Evolutionary conservation across 2,329 filamentous ascomycete genomes (phyloP), one percentile per base, ranked within the genome.

Genomic region (Diplocarpon rosae): DNA sequence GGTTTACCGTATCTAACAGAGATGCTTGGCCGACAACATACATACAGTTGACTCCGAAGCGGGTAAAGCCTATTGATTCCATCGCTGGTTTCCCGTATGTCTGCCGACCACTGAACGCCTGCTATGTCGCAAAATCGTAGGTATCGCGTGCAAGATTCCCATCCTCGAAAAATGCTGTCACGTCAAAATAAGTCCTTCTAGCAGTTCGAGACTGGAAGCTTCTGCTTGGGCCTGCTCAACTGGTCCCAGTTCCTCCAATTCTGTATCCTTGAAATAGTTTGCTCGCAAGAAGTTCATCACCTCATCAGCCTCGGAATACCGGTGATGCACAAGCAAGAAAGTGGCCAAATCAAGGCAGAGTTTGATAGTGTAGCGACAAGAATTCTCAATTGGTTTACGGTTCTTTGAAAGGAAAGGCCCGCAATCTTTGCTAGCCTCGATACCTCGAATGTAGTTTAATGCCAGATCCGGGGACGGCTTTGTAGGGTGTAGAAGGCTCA

Each of bases 261-360:
- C 54, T 10, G 59, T 31, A 16, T 54, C 41, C 34, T 50, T 42
- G 2, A 56, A 46, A 41, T 50, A 59, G 27, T 51, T 51, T 2
- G 35, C 47, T 6, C 53, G 48, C 11, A 61, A 37, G 24, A 52
- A 51, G n/a, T 58, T 40, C 49, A 61, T 53, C 10, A 60, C 45
- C 52, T 50, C 52, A 10, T 52, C 42, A 5, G 56, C 57, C 24
- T 60, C 56, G 11, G 42, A 27, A 15, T 49, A 49, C 13, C 50
- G 45, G 8, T 56, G 48, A 3, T 49, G 33, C 24, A 52, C 47
- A 1, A 60, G 50, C 2, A 59, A 36, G 15, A 55, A 49, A 5
- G 50, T 54, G 17, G 58, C 54, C 8, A 57, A 48, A 28, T 55
- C 49, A 14, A 61, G 44, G 14, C 51, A 50, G 11, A 59, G 41